A percentile compares a stretch with the other conserved stretches of the same genome.
Evolutionary conservation across 352 stramenopile genomes (phyloP).

Genomic region (Stramenopiles sp.): DNA sequence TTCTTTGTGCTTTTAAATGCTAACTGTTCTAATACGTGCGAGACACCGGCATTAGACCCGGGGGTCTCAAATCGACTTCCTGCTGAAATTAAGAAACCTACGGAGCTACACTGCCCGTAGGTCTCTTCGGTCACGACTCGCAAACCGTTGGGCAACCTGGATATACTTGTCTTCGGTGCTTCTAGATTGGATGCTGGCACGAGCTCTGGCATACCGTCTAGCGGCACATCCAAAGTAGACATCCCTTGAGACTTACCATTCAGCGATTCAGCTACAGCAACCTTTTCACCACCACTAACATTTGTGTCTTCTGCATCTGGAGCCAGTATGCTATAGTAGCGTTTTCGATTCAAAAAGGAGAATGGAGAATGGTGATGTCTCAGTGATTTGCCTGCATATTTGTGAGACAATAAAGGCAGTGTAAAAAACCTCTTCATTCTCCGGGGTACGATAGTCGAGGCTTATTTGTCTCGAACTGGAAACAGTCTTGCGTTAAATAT

Average conservation of each 20-base stretch:
- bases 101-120: constrained; percentile 75
- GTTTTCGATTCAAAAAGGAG: too few species aligned
- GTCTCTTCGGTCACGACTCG: constrained; percentile 87
- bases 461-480: too few species aligned
- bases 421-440: too few species aligned
- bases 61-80: constrained; percentile 56
- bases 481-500: too few species aligned
- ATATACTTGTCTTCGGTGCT: constrained; percentile 66
- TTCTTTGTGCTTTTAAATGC: constrained; percentile 76
- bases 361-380: too few species aligned
- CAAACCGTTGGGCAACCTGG: constrained; percentile 72
- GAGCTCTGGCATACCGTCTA: constrained; percentile 37
- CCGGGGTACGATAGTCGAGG: too few species aligned
- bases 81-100: constrained; percentile 76
- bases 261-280: too few species aligned
- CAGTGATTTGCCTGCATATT: too few species aligned
- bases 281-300: too few species aligned
- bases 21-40: constrained; percentile 78
- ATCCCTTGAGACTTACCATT: not conserved
- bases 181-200: constrained; percentile 54
- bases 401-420: too few species aligned
- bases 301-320: too few species aligned
- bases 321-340: too few species aligned
- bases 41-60: constrained; percentile 40
- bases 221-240: not conserved